phyloP scores from a whole-genome alignment of 2,329 filamentous ascomycete species.

The Salinomyces thailandicus region DNA sequence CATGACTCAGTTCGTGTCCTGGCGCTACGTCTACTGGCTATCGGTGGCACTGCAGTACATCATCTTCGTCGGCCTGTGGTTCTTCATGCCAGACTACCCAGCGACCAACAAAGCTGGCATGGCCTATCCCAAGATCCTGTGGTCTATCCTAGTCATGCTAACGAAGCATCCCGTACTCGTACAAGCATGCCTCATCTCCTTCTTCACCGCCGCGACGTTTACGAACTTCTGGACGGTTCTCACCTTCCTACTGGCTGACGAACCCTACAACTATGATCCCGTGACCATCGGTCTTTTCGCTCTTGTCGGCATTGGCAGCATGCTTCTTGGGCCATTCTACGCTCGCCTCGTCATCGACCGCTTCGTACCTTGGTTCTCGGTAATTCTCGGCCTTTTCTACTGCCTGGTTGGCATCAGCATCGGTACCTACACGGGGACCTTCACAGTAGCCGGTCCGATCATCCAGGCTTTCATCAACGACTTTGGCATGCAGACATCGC shows the following conservation, averaged over 20 bases:
- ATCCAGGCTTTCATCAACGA: conserved; percentile 62
- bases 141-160: conserved; percentile 54
- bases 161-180: conserved; percentile 56
- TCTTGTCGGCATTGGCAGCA: conserved; percentile 61
- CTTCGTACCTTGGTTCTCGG: conserved; percentile 57
- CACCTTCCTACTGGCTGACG: conserved; percentile 63
- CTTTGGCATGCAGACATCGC: conserved; percentile 60
- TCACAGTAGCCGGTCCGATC: conserved; percentile 59
- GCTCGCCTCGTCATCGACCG: conserved; percentile 59
- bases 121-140: conserved; percentile 56
- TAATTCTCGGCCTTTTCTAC: conserved; percentile 51
- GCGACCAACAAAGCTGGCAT: conserved; percentile 56
- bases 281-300: conserved; percentile 68
- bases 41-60: conserved; percentile 59
- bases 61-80: conserved; percentile 54
- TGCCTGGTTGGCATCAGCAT: conserved; percentile 53
- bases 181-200: conserved; percentile 57
- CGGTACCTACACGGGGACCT: conserved; percentile 57
- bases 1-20: conserved; percentile 60
- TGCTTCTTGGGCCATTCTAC: conserved; percentile 58
- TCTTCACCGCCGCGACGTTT: conserved; percentile 52
- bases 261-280: conserved; percentile 58
- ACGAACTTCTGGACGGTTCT: conserved; percentile 65
- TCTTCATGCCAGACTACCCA: conserved; percentile 74
- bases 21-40: conserved; percentile 73